Evolutionary conservation across 1,284 basidiomycete species (phyloP), one percentile per base, ranked within the genome.

Genomic region (Ganoderma boninense): DNA sequence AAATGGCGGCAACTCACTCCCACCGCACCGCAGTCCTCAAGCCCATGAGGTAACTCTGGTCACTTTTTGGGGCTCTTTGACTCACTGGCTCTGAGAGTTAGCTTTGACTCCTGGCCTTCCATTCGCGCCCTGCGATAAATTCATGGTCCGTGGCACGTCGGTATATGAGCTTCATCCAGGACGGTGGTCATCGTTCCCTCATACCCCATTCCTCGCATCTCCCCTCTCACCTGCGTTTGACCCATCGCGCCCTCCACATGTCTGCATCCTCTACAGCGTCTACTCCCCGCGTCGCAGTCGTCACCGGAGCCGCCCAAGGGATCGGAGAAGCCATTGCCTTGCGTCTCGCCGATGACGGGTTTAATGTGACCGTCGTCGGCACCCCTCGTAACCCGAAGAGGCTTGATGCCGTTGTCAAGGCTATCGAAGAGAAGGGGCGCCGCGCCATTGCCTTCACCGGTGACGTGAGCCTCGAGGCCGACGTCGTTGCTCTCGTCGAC

Each of bases 301-400:
- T 84, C 13, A 85, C 84, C 1, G 84, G 83, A 4, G 80, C 80
- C 2, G 79, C 80, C 2, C 79, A 81, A 66, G 86, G 84, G 13
- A 82, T 86, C 38, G 85, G 85, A 0, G 75, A 80, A 16, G 81
- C 82, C 20, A 82, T 85, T 60, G 82, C 82, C 18, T 74, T 83
- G 0, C 80, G 82, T 0, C 80, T 87, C 14, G 83, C 86, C 0
- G 67, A 76, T 1, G 85, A 87, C 67, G 86, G 85, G 1, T 78
- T 84, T 29, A 77, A 83, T 65, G 73, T 86, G 7, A 81, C 78
- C 11, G 49, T 87, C 43, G 78, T 80, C 60, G 84, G 86, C 68
- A 54, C 85, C 10, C 72, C 77, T 0, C 69, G 69, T 14, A 79
- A 83, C 32, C 23, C 57, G 1, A 73, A 74, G 2, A 62, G 70